Evolutionary conservation across 192 early-diverging fungal species (phyloP).

Genomic region (Podila clonocystis): DNA sequence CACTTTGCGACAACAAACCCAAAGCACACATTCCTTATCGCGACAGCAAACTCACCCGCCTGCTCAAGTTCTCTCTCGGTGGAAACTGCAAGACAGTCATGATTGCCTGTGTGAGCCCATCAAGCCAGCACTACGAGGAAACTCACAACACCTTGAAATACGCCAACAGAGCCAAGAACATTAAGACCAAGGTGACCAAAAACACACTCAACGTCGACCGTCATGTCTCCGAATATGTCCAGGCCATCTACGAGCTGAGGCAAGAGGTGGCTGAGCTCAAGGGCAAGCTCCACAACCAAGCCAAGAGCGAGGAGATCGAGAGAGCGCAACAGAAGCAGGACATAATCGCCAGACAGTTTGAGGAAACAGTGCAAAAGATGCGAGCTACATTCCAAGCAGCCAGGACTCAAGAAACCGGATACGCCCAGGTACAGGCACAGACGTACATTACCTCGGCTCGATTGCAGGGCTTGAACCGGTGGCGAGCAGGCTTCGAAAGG

Average conservation of each 20-base stretch:
- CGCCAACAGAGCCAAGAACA: slow-evolving; percentile 95
- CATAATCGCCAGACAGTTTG: slow-evolving; percentile 12
- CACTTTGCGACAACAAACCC: slow-evolving; percentile 83
- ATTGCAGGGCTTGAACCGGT: slow-evolving; percentile 22
- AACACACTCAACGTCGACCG: slow-evolving; percentile 68
- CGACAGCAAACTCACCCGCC: slow-evolving; percentile 96
- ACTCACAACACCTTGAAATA: slow-evolving; percentile 97
- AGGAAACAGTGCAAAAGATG: slow-evolving; percentile 40
- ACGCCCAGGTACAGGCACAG: slow-evolving; percentile 37
- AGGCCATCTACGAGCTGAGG: slow-evolving; percentile 67
- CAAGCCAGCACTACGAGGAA: slow-evolving; percentile 87
- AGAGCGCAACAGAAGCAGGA: slow-evolving; percentile 27
- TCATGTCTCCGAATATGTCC: slow-evolving; percentile 70
- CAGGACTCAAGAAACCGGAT: slow-evolving; percentile 21
- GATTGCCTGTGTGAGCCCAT: slow-evolving; percentile 92
- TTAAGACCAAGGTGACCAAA: slow-evolving; percentile 89
- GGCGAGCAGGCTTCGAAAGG: slow-evolving; percentile 27
- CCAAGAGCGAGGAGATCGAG: slow-evolving; percentile 17
- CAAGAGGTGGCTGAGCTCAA: slow-evolving; percentile 67
- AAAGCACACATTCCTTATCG: slow-evolving; percentile 94
- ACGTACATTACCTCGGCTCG: slow-evolving; percentile 23
- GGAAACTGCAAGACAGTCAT: slow-evolving; percentile 97
- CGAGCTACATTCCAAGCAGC: slow-evolving; percentile 37
- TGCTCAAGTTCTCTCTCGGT: slow-evolving; percentile 96
- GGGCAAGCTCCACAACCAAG: slow-evolving; percentile 42